A percentile compares a stretch with the other conserved stretches of the same genome.
phyloP scores from a whole-genome alignment of 2,329 filamentous ascomycete genomes.

The Xylariaceae sp. region DNA sequence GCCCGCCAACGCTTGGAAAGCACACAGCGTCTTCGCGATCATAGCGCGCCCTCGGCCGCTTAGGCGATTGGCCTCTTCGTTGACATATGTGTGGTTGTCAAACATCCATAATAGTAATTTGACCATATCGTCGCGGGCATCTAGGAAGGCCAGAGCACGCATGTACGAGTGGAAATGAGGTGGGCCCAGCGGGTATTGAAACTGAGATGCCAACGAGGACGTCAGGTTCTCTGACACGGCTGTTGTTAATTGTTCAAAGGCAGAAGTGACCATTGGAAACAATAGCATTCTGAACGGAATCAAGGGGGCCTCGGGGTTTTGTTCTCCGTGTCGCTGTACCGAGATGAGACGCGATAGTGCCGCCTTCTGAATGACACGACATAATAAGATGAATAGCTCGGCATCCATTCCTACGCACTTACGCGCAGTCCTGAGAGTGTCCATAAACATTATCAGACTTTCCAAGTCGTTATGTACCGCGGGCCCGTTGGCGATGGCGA shows the following conservation, averaged over 20 bases:
- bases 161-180: constrained; percentile 54
- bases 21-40: constrained; percentile 37
- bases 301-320: constrained; percentile 3
- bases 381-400: constrained; percentile 34
- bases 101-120: constrained; percentile 55
- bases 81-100: constrained; percentile 35
- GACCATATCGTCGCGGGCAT: constrained; percentile 54
- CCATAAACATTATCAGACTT: constrained; percentile 32
- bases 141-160: constrained; percentile 55
- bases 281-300: constrained; percentile 12
- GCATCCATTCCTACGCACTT: constrained; percentile 30
- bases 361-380: constrained; percentile 32
- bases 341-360: constrained; percentile 19
- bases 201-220: constrained; percentile 8
- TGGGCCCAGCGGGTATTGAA: constrained; percentile 42
- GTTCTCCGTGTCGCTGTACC: not conserved
- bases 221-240: constrained; percentile 11
- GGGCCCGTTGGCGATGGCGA: constrained; percentile 28
- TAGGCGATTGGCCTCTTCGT: constrained; percentile 32
- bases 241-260: constrained; percentile 26
- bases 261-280: constrained; percentile 5
- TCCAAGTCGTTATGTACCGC: constrained; percentile 25
- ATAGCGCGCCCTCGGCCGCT: constrained; percentile 26
- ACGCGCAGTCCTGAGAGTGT: constrained; percentile 29
- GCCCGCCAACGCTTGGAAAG: constrained; percentile 45